Evolutionary conservation across 305 asterid genomes (phyloP).

Genomic region (Nicotiana rustica): DNA sequence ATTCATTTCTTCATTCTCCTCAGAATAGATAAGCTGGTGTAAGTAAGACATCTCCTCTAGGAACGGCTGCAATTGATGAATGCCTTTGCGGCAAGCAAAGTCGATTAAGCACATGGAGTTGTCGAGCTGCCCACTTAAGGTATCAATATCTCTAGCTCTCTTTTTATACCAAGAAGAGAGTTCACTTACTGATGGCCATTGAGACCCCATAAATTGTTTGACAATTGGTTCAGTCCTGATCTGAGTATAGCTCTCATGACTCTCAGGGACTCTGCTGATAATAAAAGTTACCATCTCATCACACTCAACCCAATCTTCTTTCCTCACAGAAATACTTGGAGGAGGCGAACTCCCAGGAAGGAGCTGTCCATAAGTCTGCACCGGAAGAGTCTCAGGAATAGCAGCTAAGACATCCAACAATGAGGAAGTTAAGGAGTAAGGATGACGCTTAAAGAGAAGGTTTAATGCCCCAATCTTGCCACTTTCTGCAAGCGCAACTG

Average conservation of each 20-base stretch:
- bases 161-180: slow-evolving; percentile 90
- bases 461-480: slow-evolving; percentile 97
- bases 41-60: slow-evolving; percentile 77
- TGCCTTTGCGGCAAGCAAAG: slow-evolving; percentile 81
- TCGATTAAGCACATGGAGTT: slow-evolving; percentile 87
- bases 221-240: slow-evolving; percentile 81
- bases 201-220: slow-evolving; percentile 64
- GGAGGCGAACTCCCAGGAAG: slow-evolving; percentile 92
- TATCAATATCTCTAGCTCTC: slow-evolving; percentile 91
- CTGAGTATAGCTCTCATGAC: slow-evolving; percentile 55
- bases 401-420: slow-evolving; percentile 93
- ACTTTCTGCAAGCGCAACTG: slow-evolving; percentile 80
- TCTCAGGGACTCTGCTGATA: slow-evolving; percentile 51
- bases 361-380: slow-evolving; percentile 85
- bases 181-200: slow-evolving; percentile 85
- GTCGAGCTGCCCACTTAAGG: slow-evolving; percentile 90
- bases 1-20: slow-evolving; percentile 57
- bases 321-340: slow-evolving; percentile 65
- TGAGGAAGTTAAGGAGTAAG: slow-evolving; percentile 75
- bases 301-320: slow-evolving; percentile 97
- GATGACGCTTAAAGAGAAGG: slow-evolving; percentile 93
- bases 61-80: slow-evolving; percentile 74
- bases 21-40: slow-evolving; percentile 78
- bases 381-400: slow-evolving; percentile 97
- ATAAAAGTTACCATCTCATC: slow-evolving; percentile 63